These are phyloP conservation scores for Globisporangium viniferum DNA, from an alignment of 352 stramenopile genomes.

Conservation along the genomic window DNA sequence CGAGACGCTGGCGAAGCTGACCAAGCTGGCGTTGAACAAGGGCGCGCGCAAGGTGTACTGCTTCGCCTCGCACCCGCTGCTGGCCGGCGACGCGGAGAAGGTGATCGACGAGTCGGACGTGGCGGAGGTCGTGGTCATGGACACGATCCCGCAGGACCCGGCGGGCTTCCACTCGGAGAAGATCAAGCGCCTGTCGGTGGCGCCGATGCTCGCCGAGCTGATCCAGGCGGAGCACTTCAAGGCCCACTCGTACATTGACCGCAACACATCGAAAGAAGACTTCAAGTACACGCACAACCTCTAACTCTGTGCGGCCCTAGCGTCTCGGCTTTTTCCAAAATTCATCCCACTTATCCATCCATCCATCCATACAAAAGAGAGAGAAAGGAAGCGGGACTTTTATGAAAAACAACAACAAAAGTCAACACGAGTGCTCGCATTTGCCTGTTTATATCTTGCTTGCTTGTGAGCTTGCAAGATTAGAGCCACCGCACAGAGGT, in stretches of 20 bases:
- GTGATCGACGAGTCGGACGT: conserved; percentile 83
- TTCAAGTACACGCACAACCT: conserved; percentile 86
- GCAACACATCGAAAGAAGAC: conserved; percentile 77
- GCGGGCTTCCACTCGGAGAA: conserved; percentile 73
- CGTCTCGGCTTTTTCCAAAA: background rate
- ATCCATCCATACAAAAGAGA: background rate
- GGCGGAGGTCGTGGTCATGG: conserved; percentile 87
- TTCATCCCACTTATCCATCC: background rate
- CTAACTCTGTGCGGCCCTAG: conserved; percentile 25
- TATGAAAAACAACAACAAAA: background rate
- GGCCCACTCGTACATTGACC: conserved; percentile 88
- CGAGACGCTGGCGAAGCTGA: conserved; percentile 79
- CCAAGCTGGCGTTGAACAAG: conserved; percentile 72
- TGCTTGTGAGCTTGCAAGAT: background rate
- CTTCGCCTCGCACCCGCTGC: conserved; percentile 89
- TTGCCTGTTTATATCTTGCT: background rate
- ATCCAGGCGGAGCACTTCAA: conserved; percentile 92
- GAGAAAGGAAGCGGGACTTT: background rate
- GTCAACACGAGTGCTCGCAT: background rate
- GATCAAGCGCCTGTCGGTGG: conserved; percentile 86
- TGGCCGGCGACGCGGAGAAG: conserved; percentile 84
- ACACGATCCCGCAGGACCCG: conserved; percentile 77
- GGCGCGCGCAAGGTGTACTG: conserved; percentile 88
- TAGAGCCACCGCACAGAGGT: background rate
- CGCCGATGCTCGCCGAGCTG: conserved; percentile 86